Base-by-base conservation (phyloP, 148 eudicot species). In the Euryodendron excelsum region DNA sequence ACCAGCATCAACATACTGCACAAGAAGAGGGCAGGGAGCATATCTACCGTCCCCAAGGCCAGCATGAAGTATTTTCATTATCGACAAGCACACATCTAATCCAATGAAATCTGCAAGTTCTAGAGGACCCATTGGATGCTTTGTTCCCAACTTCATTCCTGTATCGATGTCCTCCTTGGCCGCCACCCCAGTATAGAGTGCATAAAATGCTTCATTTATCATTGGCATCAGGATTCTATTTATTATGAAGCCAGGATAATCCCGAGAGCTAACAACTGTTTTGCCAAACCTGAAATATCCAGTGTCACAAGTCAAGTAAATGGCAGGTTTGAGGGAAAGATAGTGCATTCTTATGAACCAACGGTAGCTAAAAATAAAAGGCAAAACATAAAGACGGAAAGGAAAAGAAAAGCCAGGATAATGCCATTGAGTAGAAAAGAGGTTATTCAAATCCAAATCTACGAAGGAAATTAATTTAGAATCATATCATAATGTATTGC, bases 21-120 rank as follows among this genome's bases (percentile, higher is more conserved):
- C 92, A 34, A 94, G 97, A 65, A 94, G 94, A 66, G 98, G 98
- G 80, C 98, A 94, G 0, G 98, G 97, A 20, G 85, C 86, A 71
- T 94, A 94, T 79, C 93, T 92, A 62, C 39, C 76, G 62, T 92
- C 98, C 41, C 93, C 98, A 14, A 94, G 88, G 66, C 98, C 98
- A n/a, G 83, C 78, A 75, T 92, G 98, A 78, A 94, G 95, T 69
- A 94, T 92, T 80, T 80, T 89, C 81, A 94, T 75, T 66, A 94
- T 87, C 14, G 97, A 94, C 83, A 94, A 83, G 83, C 97, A 92
- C 77, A 92, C 91, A 84, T 94, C 98, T 79, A 94, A 80, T n/a
- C 97, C 97, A 25, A 94, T 94, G 79, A 92, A 90, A 85, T 94
- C 98, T 62, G 98, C 97, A 76, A 94, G 98, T 85, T 92, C 81